These are phyloP conservation scores for Blepharisma japonicum DNA, from an alignment of 73 alveolate genomes.

Conservation along the genomic window DNA sequence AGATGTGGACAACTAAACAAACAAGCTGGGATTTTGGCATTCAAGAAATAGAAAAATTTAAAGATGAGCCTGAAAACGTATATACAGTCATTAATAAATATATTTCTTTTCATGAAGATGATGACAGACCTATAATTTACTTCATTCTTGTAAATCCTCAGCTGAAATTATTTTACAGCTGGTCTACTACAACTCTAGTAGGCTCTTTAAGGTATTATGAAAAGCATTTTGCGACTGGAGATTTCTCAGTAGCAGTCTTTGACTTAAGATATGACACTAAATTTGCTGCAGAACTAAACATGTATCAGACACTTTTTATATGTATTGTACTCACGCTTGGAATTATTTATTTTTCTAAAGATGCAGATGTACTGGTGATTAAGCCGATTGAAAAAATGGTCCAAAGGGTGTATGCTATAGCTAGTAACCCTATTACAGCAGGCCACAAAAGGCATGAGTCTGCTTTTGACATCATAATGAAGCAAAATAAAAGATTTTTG, in stretches of 20 bases:
- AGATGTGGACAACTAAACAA: background rate
- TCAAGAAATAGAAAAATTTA: background rate
- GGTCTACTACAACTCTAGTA: background rate
- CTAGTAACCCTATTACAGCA: slow-evolving; percentile 56
- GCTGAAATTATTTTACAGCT: background rate
- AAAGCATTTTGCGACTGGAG: slow-evolving; percentile 29
- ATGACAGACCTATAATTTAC: background rate
- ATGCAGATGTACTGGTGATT: slow-evolving; percentile 72
- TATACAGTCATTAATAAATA: background rate
- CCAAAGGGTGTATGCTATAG: slow-evolving; percentile 61
- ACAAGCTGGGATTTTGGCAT: slow-evolving; percentile 17
- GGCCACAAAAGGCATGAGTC: slow-evolving; percentile 29
- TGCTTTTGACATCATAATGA: background rate
- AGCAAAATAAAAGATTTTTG: background rate
- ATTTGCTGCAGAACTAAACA: slow-evolving; percentile 50
- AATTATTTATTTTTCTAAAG: slow-evolving; percentile 69
- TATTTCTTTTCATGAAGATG: background rate
- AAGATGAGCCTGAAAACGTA: background rate
- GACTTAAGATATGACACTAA: slow-evolving; percentile 46
- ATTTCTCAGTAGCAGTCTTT: slow-evolving; percentile 44
- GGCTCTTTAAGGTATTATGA: slow-evolving; percentile 31
- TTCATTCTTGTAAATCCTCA: no score
- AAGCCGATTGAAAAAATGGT: slow-evolving; percentile 83
- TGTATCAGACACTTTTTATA: slow-evolving; percentile 70
- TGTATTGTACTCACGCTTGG: slow-evolving; percentile 72